Evolutionary conservation across 371 early-diverging fungal species (phyloP).

Genomic region (Mucor irregularis): DNA sequence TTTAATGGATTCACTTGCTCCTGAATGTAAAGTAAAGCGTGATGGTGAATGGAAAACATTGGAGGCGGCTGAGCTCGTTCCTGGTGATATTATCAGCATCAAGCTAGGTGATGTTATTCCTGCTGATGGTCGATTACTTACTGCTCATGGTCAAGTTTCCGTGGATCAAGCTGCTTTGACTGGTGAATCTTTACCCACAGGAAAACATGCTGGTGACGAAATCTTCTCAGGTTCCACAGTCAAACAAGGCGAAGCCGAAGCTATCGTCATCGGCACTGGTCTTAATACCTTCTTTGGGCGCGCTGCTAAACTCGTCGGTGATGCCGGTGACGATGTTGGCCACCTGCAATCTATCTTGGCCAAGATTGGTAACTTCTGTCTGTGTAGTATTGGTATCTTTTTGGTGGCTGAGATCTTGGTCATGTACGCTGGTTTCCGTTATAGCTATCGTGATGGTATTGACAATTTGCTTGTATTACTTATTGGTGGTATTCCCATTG

Average conservation of each 20-base stretch:
- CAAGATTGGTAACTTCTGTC: constrained; percentile 84
- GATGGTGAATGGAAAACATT: constrained; percentile 46
- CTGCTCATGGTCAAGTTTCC: constrained; percentile 45
- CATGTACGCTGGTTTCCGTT: constrained; percentile 73
- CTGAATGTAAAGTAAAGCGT: constrained; percentile 62
- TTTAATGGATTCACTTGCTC: constrained; percentile 68
- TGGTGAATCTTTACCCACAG: constrained; percentile 71
- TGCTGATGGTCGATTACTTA: constrained; percentile 61
- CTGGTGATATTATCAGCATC: constrained; percentile 68
- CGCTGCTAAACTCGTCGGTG: constrained; percentile 74
- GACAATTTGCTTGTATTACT: constrained; percentile 65
- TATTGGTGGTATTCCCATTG: constrained; percentile 73
- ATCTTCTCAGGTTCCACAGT: constrained; percentile 76
- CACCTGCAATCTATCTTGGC: constrained; percentile 82
- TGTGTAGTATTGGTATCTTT: constrained; percentile 64
- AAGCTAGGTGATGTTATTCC: constrained; percentile 74
- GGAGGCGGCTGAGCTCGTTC: constrained; percentile 55
- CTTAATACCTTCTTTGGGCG: constrained; percentile 82
- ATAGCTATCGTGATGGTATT: constrained; percentile 59
- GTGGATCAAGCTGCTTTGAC: constrained; percentile 79
- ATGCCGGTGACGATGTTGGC: constrained; percentile 74
- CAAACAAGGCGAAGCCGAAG: constrained; percentile 85
- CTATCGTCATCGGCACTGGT: constrained; percentile 81
- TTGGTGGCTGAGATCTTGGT: constrained; percentile 76
- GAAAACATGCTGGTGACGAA: constrained; percentile 63